A percentile compares a stretch with the other conserved stretches of the same genome.
Evolutionary conservation across 2,329 filamentous ascomycete species (phyloP).

Genomic region (Colletotrichum horii): DNA sequence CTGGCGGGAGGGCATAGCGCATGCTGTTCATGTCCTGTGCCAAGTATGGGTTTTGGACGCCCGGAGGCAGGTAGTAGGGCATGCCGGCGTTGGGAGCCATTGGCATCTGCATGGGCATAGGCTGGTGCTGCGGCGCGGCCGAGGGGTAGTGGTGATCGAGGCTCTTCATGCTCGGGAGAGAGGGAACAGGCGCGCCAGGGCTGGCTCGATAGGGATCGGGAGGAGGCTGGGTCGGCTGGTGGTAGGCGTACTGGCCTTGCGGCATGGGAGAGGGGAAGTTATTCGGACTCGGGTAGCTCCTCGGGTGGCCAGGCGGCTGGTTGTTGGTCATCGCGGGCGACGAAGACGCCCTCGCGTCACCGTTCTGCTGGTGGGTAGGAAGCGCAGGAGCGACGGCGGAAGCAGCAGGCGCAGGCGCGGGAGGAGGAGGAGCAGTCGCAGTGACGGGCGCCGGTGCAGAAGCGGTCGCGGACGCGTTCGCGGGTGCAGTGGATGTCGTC

Average conservation of each 20-base stretch:
- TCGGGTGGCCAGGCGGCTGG: constrained; percentile 20
- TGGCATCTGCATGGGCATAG: constrained; percentile 39
- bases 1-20: constrained; percentile 50
- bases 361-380: constrained; percentile 17
- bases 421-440: background rate
- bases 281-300: constrained; percentile 23
- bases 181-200: constrained; percentile 33
- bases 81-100: constrained; percentile 38
- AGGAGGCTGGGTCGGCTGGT: constrained; percentile 23
- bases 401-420: background rate
- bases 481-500: background rate
- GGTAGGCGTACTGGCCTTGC: constrained; percentile 22
- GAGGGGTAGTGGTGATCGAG: constrained; percentile 39
- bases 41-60: constrained; percentile 14
- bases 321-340: constrained; percentile 26
- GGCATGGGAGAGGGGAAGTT: constrained; percentile 15
- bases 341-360: constrained; percentile 22
- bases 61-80: constrained; percentile 48
- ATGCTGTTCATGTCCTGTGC: constrained; percentile 48
- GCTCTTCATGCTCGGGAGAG: constrained; percentile 47
- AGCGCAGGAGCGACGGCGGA: background rate
- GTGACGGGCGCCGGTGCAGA: background rate
- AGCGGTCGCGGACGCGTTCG: background rate
- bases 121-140: constrained; percentile 29
- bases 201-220: constrained; percentile 41